Conservation (phyloP, 805 yeast species). For the Candida taoyuanica region DNA sequence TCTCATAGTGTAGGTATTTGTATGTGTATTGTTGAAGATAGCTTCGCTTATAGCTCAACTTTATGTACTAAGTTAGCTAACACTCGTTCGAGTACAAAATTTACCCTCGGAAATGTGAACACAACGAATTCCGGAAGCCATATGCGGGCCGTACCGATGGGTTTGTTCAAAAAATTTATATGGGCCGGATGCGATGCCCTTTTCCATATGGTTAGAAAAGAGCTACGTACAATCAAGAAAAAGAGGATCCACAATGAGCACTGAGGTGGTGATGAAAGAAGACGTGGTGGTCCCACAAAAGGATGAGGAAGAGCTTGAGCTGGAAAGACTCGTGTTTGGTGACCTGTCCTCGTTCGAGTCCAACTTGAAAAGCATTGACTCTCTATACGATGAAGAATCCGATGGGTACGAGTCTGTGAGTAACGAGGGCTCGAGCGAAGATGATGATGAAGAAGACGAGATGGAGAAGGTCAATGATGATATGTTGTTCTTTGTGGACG, state of each 20-base stretch:
- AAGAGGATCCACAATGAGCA: conserved; percentile 1
- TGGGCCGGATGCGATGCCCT: background rate
- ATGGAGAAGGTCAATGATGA: conserved; percentile 40
- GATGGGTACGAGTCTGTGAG: conserved; percentile 42
- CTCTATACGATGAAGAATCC: conserved; percentile 35
- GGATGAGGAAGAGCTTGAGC: conserved; percentile 73
- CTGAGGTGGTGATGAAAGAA: conserved; percentile 6
- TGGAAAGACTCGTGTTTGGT: conserved; percentile 87
- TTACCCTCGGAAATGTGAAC: conserved; percentile 4
- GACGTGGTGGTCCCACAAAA: conserved; percentile 51
- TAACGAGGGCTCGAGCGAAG: conserved; percentile 27
- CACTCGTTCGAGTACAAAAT: conserved; percentile 1
- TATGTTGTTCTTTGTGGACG: conserved; percentile 52
- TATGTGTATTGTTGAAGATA: too few species aligned
- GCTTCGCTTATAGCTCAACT: too few species aligned
- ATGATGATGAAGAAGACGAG: conserved; percentile 24
- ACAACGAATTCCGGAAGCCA: conserved; percentile 1
- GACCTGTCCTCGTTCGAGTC: conserved; percentile 70
- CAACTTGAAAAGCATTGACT: conserved; percentile 57
- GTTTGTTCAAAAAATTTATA: conserved; percentile 7
- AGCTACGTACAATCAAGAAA: too few species aligned
- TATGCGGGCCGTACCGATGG: conserved; percentile 12
- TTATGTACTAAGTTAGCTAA: background rate
- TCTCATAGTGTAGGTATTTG: conserved; percentile 14
- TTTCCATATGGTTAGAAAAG: too few species aligned